phyloP scores from a whole-genome alignment of 371 early-diverging fungal genomes.

The Mucor circinelloides region DNA sequence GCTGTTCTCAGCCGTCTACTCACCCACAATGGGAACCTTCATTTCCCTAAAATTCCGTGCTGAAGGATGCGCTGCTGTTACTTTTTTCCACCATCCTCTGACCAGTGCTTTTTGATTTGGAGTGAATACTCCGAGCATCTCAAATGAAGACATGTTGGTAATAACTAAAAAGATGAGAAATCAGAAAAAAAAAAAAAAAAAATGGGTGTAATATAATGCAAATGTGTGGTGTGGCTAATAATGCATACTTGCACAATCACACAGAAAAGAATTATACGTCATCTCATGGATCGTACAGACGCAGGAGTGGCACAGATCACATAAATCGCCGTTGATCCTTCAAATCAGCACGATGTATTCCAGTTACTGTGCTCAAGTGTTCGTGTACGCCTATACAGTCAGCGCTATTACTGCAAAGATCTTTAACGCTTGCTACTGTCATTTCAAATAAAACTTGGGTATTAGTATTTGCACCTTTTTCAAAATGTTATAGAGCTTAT shows the following conservation, averaged over 20 bases:
- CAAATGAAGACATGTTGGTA: constrained; percentile 8
- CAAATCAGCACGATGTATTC: no score
- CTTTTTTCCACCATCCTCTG: constrained; percentile 39
- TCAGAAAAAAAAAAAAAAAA: neutral
- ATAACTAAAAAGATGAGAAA: neutral
- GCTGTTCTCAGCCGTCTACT: neutral
- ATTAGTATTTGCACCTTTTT: no score
- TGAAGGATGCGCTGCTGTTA: constrained; percentile 34
- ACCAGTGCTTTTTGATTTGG: constrained; percentile 10
- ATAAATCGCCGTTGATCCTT: neutral
- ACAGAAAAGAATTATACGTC: neutral
- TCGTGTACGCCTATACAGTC: no score
- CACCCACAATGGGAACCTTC: constrained; percentile 35
- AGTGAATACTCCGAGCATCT: constrained; percentile 20
- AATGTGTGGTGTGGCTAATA: neutral
- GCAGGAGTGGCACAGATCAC: neutral
- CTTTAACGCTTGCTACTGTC: no score
- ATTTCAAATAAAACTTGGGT: no score
- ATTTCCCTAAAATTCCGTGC: constrained; percentile 35
- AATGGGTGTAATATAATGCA: neutral
- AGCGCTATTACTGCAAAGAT: no score
- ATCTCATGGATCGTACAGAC: neutral
- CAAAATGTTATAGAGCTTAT: no score
- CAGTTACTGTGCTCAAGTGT: no score
- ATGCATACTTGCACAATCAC: neutral